phyloP scores from a whole-genome alignment of 164 flowering plant genomes.

The Umbellularia californica region DNA sequence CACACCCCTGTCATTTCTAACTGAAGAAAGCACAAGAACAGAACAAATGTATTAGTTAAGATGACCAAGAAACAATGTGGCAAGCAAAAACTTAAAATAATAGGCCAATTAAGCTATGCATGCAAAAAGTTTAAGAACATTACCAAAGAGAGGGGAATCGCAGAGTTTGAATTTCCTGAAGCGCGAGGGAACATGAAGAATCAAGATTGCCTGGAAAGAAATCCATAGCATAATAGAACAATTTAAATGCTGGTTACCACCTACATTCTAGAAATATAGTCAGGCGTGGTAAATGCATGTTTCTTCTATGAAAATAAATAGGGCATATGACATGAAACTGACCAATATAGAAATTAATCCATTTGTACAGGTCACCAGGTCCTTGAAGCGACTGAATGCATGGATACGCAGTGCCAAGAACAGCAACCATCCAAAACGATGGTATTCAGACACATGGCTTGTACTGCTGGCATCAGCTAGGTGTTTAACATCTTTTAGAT shows the following conservation, averaged over 20 bases:
- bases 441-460: constrained; percentile 43
- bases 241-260: background rate
- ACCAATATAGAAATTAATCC: constrained; percentile 89
- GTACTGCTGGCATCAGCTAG: constrained; percentile 22
- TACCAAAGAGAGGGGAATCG: constrained; percentile 66
- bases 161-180: constrained; percentile 58
- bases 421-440: constrained; percentile 95
- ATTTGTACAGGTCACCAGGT: constrained; percentile 87
- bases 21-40: constrained; percentile 34
- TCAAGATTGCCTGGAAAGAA: constrained; percentile 69
- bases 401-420: constrained; percentile 88
- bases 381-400: constrained; percentile 81
- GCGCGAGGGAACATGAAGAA: constrained; percentile 76
- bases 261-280: background rate
- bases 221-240: constrained; percentile 8
- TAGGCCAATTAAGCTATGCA: background rate
- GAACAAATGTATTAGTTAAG: background rate
- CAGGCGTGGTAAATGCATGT: background rate
- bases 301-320: background rate
- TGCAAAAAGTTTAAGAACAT: constrained; percentile 11
- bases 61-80: constrained; percentile 1
- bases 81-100: background rate
- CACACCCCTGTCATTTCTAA: constrained; percentile 57
- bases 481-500: constrained; percentile 31
- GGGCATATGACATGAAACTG: constrained; percentile 21